Conservation (phyloP, 768 basidiomycete species). For the Russula ochroleuca region DNA sequence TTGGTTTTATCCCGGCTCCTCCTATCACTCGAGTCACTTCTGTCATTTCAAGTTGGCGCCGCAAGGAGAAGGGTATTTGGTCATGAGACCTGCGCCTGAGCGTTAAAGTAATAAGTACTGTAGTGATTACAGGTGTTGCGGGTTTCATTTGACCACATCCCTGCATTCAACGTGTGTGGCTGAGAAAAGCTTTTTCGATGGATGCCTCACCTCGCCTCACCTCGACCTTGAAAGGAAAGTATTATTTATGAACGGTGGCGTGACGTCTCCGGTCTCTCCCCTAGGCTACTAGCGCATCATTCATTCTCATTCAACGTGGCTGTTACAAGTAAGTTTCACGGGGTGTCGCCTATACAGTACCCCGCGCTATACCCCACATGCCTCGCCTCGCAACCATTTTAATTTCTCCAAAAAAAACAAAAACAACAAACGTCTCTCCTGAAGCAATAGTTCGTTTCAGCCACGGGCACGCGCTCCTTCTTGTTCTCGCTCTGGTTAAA, state of each 20-base stretch:
- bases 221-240: background rate
- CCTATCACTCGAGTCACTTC: conserved; percentile 20
- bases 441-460: conserved; percentile 17
- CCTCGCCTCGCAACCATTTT: conserved; percentile 10
- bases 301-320: background rate
- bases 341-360: background rate
- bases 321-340: conserved; percentile 9
- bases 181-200: background rate
- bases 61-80: conserved; percentile 3
- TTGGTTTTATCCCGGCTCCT: background rate
- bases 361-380: conserved; percentile 26
- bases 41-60: conserved; percentile 23
- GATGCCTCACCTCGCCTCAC: conserved; percentile 11
- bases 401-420: background rate
- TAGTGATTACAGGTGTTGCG: background rate
- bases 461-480: conserved; percentile 2
- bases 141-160: background rate
- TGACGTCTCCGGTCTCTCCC: background rate
- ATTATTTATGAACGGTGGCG: background rate
- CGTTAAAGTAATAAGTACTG: background rate
- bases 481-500: conserved; percentile 20
- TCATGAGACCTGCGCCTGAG: conserved; percentile 16
- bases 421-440: conserved; percentile 14
- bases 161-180: background rate
- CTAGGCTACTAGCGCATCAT: background rate